A percentile compares a stretch with the other conserved stretches of the same genome.
Evolutionary conservation across 2,329 filamentous ascomycete species (phyloP).

Genomic region (Claviceps africana): DNA sequence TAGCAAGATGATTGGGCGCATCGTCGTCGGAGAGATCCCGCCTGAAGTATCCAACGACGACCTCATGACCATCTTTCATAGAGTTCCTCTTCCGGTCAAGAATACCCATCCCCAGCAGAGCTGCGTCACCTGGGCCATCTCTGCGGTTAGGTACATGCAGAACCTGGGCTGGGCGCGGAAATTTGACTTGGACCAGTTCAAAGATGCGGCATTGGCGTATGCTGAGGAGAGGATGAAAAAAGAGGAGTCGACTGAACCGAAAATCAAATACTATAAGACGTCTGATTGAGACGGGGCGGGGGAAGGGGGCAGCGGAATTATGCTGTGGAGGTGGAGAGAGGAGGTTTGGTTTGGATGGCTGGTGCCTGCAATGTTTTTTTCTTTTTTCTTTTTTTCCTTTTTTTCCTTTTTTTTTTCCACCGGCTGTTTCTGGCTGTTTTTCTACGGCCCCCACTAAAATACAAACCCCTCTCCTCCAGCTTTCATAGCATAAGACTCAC

Average conservation of each 20-base stretch:
- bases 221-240: constrained; percentile 13
- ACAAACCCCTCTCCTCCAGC: no score
- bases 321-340: no score
- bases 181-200: constrained; percentile 14
- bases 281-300: not conserved
- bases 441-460: no score
- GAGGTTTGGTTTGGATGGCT: no score
- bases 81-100: constrained; percentile 16
- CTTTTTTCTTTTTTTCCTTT: not conserved
- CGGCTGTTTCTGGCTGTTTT: no score
- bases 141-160: constrained; percentile 15
- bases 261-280: not conserved
- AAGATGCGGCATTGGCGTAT: constrained; percentile 15
- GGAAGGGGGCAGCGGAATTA: no score
- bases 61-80: constrained; percentile 11
- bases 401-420: not conserved
- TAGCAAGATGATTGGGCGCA: constrained; percentile 15
- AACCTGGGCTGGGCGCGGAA: constrained; percentile 11
- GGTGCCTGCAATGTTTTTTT: not conserved
- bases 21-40: constrained; percentile 15
- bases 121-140: constrained; percentile 19
- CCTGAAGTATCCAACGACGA: constrained; percentile 8
- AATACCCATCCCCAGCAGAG: constrained; percentile 20
- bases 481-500: no score
- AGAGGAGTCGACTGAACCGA: not conserved